These are phyloP conservation scores for Solioccasus polychromus DNA, from an alignment of 768 basidiomycete species.

Conservation along the genomic window DNA sequence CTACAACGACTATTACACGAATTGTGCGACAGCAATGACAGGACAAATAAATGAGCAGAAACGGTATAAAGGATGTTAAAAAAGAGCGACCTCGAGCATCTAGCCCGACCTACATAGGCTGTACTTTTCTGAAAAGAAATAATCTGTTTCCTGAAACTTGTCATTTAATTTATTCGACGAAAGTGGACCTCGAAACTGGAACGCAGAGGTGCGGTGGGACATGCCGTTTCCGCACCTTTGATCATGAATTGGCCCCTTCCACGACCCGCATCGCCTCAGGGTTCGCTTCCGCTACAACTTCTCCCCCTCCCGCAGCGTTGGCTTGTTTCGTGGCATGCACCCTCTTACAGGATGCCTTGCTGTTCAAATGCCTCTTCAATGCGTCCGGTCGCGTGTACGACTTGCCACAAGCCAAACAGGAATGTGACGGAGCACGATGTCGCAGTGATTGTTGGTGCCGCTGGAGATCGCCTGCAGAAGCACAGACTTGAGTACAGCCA, in stretches of 20 bases:
- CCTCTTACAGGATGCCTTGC: constrained; percentile 26
- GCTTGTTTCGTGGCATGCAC: constrained; percentile 16
- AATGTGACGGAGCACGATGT: constrained; percentile 20
- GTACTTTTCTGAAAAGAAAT: neutral
- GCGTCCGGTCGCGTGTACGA: constrained; percentile 31
- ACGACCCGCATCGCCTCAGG: constrained; percentile 15
- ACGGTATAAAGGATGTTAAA: neutral
- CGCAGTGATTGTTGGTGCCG: constrained; percentile 31
- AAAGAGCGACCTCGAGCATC: neutral
- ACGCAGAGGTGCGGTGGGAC: constrained; percentile 2
- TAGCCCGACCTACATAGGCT: constrained; percentile 10
- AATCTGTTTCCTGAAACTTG: neutral
- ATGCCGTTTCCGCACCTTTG: constrained; percentile 20
- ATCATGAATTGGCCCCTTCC: constrained; percentile 3
- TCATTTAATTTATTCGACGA: neutral
- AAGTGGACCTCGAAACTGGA: neutral
- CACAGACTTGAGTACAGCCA: constrained; percentile 27
- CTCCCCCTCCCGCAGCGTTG: constrained; percentile 2
- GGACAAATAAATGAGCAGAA: neutral
- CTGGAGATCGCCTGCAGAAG: constrained; percentile 27
- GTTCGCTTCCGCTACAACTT: constrained; percentile 17
- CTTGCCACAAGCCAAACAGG: constrained; percentile 25
- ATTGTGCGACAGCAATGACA: neutral
- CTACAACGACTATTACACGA: neutral
- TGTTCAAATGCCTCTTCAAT: constrained; percentile 32